A percentile compares a stretch with the other conserved stretches of the same genome.
Conservation (phyloP, 176 grass and related monocot genomes). For the Pontederia crassipes region DNA sequence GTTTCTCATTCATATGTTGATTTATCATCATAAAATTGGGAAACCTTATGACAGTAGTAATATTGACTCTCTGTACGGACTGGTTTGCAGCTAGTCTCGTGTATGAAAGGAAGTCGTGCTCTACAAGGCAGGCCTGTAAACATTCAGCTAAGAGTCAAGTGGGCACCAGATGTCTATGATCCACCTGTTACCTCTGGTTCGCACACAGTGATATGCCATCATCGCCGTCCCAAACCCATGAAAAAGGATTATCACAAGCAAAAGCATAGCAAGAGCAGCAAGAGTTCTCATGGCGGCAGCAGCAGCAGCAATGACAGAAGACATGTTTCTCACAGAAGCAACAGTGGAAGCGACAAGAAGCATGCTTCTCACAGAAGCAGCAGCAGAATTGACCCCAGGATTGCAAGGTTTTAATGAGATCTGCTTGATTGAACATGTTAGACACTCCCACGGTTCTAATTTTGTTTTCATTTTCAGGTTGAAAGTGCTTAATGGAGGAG, state of each 20-base stretch:
- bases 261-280: constrained; percentile 39
- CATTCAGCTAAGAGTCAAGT: constrained; percentile 49
- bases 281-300: constrained; percentile 30
- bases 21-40: too few species aligned
- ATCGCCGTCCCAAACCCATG: constrained; percentile 23
- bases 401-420: not conserved
- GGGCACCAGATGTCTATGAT: constrained; percentile 90
- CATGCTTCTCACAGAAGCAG: constrained; percentile 32
- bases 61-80: constrained; percentile 22
- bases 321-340: constrained; percentile 34
- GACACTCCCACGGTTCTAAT: not conserved
- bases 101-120: constrained; percentile 70
- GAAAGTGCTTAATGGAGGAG: not conserved
- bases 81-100: constrained; percentile 31
- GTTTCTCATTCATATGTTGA: too few species aligned
- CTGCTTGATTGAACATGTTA: not conserved
- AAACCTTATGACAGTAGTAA: too few species aligned
- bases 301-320: constrained; percentile 48
- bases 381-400: constrained; percentile 19
- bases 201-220: constrained; percentile 42
- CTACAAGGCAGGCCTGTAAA: constrained; percentile 31
- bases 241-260: constrained; percentile 63
- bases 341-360: constrained; percentile 46
- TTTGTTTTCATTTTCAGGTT: constrained; percentile 6
- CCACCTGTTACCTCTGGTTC: constrained; percentile 79